Conservation (phyloP, 2,329 filamentous ascomycete genomes). For the Colletotrichum karsti region DNA sequence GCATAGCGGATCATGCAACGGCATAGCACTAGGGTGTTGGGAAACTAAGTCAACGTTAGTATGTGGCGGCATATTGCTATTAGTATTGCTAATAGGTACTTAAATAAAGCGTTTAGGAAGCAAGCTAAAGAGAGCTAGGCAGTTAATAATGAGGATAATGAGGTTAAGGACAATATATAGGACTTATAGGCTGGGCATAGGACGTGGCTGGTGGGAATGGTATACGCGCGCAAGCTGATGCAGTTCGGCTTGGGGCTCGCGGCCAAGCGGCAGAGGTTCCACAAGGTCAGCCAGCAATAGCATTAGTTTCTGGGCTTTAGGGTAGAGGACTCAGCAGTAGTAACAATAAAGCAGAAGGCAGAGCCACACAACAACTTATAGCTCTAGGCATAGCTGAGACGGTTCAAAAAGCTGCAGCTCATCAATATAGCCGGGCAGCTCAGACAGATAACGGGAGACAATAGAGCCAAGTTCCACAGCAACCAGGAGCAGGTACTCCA, state of each 20-base stretch:
- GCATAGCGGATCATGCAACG: slow-evolving; percentile 7
- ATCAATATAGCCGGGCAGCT: neutral
- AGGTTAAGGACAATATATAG: neutral
- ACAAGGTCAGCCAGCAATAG: slow-evolving; percentile 25
- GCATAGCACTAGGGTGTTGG: slow-evolving; percentile 3
- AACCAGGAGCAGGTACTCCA: slow-evolving; percentile 22
- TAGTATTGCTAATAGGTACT: slow-evolving; percentile 19
- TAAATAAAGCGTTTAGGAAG: neutral
- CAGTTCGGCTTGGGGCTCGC: slow-evolving; percentile 8
- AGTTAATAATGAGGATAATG: neutral
- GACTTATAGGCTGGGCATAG: slow-evolving; percentile 22
- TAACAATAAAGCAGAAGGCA: neutral
- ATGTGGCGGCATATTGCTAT: neutral
- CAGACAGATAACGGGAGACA: slow-evolving; percentile 16
- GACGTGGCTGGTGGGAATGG: slow-evolving; percentile 16
- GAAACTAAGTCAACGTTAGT: neutral
- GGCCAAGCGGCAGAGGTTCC: slow-evolving; percentile 20
- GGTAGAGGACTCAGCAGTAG: neutral
- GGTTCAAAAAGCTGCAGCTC: neutral
- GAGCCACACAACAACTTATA: neutral
- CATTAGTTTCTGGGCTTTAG: slow-evolving; percentile 28
- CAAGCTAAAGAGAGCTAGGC: neutral
- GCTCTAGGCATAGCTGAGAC: neutral
- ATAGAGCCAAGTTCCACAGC: slow-evolving; percentile 4
- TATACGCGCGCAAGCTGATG: slow-evolving; percentile 18